These are phyloP conservation scores for Wickerhamomyces tratensis DNA, from an alignment of 805 yeast genomes.

Conservation along the genomic window DNA sequence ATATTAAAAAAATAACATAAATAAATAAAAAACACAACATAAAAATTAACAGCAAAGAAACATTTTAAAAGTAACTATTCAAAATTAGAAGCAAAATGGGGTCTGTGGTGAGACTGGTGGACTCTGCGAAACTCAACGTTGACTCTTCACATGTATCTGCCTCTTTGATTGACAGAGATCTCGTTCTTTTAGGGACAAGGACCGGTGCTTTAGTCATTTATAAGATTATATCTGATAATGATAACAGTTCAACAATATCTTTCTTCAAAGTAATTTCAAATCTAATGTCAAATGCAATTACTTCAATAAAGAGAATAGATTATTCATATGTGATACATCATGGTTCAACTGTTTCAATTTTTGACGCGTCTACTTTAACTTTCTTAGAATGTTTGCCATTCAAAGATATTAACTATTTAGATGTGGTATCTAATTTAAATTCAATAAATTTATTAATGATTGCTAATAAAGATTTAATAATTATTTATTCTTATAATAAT, in stretches of 20 bases:
- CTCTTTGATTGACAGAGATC: neutral
- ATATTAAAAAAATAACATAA: too few relatives aligned
- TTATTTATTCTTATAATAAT: constrained; percentile 18
- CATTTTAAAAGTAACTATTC: neutral
- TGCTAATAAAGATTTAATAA: constrained; percentile 9
- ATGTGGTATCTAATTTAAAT: neutral
- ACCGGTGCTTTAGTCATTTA: neutral
- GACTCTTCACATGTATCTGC: neutral
- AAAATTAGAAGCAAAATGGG: neutral
- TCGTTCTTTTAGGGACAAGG: neutral
- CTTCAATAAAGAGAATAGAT: neutral
- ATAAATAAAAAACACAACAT: neutral
- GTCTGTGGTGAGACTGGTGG: neutral
- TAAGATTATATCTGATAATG: too few relatives aligned
- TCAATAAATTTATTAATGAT: constrained; percentile 2
- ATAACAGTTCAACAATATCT: neutral
- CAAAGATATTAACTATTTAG: constrained; percentile 5
- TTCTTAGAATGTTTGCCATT: constrained; percentile 11
- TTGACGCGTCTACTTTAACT: neutral
- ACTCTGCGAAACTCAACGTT: neutral
- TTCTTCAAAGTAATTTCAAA: neutral
- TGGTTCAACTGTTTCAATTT: neutral
- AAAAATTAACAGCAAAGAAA: neutral
- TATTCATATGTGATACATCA: too few relatives aligned
- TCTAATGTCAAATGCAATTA: neutral